Evolutionary conservation across 2,329 filamentous ascomycete genomes (phyloP).

Genomic region (Claviceps fusiformis): DNA sequence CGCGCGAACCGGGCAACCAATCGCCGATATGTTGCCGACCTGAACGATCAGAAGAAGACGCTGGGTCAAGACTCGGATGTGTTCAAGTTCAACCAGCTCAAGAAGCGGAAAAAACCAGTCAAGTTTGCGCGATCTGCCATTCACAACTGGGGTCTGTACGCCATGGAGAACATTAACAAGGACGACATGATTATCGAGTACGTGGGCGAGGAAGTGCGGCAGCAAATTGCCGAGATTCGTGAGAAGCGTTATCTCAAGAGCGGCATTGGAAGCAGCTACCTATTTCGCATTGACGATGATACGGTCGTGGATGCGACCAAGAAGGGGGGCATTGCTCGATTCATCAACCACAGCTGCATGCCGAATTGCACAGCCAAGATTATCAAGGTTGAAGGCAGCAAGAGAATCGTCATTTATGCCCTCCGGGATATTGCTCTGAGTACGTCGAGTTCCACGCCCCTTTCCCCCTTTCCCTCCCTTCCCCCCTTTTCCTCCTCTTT

Average conservation of each 20-base stretch:
- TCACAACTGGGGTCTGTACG: conserved; percentile 96
- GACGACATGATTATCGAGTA: conserved; percentile 99
- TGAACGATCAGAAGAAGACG: conserved; percentile 87
- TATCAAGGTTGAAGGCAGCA: conserved; percentile 95
- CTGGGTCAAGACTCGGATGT: conserved; percentile 76
- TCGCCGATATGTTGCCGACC: conserved; percentile 81
- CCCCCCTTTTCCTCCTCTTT: background rate
- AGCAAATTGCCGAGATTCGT: conserved; percentile 93
- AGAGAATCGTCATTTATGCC: conserved; percentile 97
- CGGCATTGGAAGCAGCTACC: conserved; percentile 91
- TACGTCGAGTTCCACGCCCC: conserved; percentile 35
- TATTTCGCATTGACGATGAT: conserved; percentile 96
- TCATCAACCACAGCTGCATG: conserved; percentile 98
- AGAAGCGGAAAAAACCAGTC: conserved; percentile 98
- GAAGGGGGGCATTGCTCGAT: conserved; percentile 92
- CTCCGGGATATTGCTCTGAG: conserved; percentile 88
- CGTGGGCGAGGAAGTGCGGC: conserved; percentile 91
- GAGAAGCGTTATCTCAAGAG: conserved; percentile 89
- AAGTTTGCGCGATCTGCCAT: conserved; percentile 96
- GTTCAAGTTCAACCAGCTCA: conserved; percentile 94
- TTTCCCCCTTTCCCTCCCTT: background rate
- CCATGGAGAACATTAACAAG: conserved; percentile 90
- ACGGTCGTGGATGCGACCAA: conserved; percentile 97
- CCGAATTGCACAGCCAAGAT: conserved; percentile 99
- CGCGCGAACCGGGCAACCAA: conserved; percentile 92